Evolutionary conservation across 768 basidiomycete species (phyloP), one percentile per base, ranked within the genome.

Genomic region (Tulasnella sp.): DNA sequence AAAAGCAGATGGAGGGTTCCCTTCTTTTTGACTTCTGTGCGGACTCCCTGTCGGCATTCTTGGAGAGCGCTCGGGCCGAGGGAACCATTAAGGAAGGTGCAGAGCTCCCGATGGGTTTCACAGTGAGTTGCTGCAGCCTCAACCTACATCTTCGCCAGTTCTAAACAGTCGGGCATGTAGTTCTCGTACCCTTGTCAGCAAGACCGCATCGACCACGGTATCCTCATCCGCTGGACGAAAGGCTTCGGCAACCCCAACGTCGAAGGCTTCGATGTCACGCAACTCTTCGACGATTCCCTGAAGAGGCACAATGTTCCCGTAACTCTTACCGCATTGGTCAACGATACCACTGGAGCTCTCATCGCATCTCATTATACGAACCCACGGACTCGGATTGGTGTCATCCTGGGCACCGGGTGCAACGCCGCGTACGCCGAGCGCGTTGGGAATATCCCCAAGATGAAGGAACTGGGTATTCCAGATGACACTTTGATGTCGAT

Each of bases 161-260:
- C 42, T 42, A 42, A 42, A 9, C 42, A 42, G 46, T 42, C 0
- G 7, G 11, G 6, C 72, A 18, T 69, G 16, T 79, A 87, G 94
- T 99, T 99, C 88, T 97, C 96, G 5, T 99, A 99, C 86, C 96
- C 96, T 12, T 97, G 95, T 90, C 87, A 95, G n/a, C 98, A 99
- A 89, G 90, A 93, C 54, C 90, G 91, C 78, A 99, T 99, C 82
- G 96, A 99, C 86, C 96, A 98, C 82, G 97, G 96, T 34, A 90
- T 91, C 81, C 92, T 99, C 50, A 96, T 98, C 84, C 93, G 97
- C n/a, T 99, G 98, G 98, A 99, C 98, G n/a, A 99, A 99, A 86
- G 98, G 98, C 82, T 99, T 99, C 83, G 96, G 96, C 44, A 94
- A 94, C 0, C 85, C 90, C 6, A 96, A 97, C 84, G 96, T 95